A percentile compares a stretch with the other conserved stretches of the same genome.
Evolutionary conservation across 345 rosid species (phyloP).

Genomic region (Psidium friedrichsthalianum): DNA sequence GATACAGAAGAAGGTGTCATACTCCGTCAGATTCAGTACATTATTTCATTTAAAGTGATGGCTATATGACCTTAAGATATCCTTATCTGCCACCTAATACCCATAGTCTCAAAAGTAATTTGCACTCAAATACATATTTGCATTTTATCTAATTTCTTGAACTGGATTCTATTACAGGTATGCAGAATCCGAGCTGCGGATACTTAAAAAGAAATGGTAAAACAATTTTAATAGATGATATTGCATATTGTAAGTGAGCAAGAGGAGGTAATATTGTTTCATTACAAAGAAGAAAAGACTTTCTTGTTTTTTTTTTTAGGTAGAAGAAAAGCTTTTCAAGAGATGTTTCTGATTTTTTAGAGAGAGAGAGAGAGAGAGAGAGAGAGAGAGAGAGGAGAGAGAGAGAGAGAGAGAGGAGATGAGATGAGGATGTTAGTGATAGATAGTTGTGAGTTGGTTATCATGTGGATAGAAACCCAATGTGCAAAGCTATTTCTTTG

Average conservation of each 20-base stretch:
- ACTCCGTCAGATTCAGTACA: constrained; percentile 31
- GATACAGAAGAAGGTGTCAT: constrained; percentile 24
- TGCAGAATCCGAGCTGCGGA: background rate
- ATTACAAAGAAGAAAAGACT: background rate
- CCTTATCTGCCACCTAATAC: constrained; percentile 30
- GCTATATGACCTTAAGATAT: constrained; percentile 1
- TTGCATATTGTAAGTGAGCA: background rate
- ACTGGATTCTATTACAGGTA: background rate
- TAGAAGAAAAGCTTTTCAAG: background rate
- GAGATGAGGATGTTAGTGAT: background rate
- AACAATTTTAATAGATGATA: background rate
- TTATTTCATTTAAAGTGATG: constrained; percentile 9
- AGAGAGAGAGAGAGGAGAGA: background rate
- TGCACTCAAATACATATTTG: constrained; percentile 23
- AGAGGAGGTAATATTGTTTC: background rate
- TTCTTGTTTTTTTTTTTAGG: background rate
- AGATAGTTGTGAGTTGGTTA: background rate
- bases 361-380: background rate
- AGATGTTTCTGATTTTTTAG: background rate
- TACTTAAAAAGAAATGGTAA: background rate
- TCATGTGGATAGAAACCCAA: background rate
- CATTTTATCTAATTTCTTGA: background rate
- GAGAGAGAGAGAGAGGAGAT: no score
- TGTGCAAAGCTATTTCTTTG: constrained; percentile 1
- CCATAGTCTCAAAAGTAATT: constrained; percentile 20